Evolutionary conservation across 768 basidiomycete species (phyloP), one percentile per base, ranked within the genome.

Genomic region (Collybiopsis confluens): DNA sequence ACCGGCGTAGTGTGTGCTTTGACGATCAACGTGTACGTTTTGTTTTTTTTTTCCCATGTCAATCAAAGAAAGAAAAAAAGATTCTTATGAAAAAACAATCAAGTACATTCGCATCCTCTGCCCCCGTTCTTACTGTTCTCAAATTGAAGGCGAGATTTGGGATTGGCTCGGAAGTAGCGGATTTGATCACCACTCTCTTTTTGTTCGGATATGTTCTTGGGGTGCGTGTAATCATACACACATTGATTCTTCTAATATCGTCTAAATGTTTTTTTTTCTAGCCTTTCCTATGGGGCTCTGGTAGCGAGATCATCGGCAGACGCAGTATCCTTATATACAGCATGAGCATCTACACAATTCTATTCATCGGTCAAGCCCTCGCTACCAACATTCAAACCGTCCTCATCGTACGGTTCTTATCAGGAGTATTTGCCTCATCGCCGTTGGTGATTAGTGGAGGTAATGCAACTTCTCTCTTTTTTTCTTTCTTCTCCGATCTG

Each of bases 391-490:
- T 86, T 45, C 68, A 75, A 54, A 81, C 83, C 0, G 65, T 87
- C 8, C 66, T 86, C 8, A 61, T 84, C 21, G 80, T 81, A 2
- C 76, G 86, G 3, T 86, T 85, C 64, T 60, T 88, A 18, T 75
- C 73, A n/a, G 86, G 85, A 5, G 75, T 83, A 59, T 85, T 83
- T 58, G 85, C 80, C 13, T 77, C 76, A 5, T 76, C 81, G 0
- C 84, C 84, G 1, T 45, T 85, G 30, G 80, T 79, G 6, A 83
- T 79, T 57, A 70, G 72, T 23, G 83, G 82, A 45, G 79, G 79
- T 68, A 54, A n/a, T n/a, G n/a, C n/a, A n/a, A n/a, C n/a, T n/a
- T n/a, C n/a, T 37, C 65, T 66, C 44, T 27, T 15, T 49, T 26
- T 20, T 5, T 13, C 26, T 40, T 21, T 15, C 8, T 45, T 10